Evolutionary conservation across 257 asterid genomes (phyloP).

Genomic region (Galeopsis tetrahit): DNA sequence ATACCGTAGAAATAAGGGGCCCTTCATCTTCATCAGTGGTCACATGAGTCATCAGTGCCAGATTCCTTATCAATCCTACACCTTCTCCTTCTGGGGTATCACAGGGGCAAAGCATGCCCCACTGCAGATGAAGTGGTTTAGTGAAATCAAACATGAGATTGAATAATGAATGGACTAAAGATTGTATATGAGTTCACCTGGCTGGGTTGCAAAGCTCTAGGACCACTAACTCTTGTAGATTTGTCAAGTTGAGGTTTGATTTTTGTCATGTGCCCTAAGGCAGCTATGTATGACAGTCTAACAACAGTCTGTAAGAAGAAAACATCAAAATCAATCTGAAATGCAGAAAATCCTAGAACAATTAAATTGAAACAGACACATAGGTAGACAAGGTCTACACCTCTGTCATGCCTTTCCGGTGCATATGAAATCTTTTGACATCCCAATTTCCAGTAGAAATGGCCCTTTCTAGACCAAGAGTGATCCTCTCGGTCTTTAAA

Average conservation of each 20-base stretch:
- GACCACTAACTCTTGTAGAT: conserved; percentile 96
- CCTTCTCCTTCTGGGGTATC: conserved; percentile 99
- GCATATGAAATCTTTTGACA: conserved; percentile 85
- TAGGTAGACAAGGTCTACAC: conserved; percentile 38
- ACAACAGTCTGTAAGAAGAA: conserved; percentile 59
- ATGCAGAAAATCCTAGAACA: conserved; percentile 2
- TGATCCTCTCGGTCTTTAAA: conserved; percentile 51
- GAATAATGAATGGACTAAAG: conserved; percentile 5
- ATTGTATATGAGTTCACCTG: conserved; percentile 57
- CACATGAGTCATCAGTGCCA: conserved; percentile 98
- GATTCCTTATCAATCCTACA: conserved; percentile 93
- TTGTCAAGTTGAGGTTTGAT: conserved; percentile 85
- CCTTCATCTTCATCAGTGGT: conserved; percentile 94
- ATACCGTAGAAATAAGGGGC: conserved; percentile 84
- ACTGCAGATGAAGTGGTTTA: conserved; percentile 47
- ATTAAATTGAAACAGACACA: conserved; percentile 2
- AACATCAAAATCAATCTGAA: conserved; percentile 1
- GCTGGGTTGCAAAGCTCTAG: conserved; percentile 97
- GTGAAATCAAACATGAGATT: conserved; percentile 22
- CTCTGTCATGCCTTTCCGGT: conserved; percentile 95
- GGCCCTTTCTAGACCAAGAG: conserved; percentile 75
- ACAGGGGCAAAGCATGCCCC: conserved; percentile 99
- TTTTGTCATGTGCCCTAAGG: conserved; percentile 90
- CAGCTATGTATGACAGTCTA: conserved; percentile 81
- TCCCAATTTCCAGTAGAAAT: conserved; percentile 96